Conservation (phyloP, 805 yeast species). For the Kregervanrija delftensis region DNA sequence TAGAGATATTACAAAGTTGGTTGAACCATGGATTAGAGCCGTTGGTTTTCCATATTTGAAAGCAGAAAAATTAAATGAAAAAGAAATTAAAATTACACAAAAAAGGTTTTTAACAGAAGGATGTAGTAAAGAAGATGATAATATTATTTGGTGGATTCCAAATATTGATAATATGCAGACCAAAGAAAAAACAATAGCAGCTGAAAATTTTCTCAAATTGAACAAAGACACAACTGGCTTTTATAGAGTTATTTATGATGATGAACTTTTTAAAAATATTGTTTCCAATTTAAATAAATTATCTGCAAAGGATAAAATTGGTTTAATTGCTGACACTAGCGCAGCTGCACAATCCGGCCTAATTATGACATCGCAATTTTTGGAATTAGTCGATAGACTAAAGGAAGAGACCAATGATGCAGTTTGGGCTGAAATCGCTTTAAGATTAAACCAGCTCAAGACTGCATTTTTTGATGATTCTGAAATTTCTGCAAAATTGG, state of each 20-base stretch:
- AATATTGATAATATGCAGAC: constrained; percentile 23
- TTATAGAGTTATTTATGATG: constrained; percentile 48
- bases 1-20: constrained; percentile 47
- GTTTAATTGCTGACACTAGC: constrained; percentile 46
- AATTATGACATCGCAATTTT: constrained; percentile 34
- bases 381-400: constrained; percentile 33
- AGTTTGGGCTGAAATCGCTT: constrained; percentile 50
- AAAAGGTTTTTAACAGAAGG: constrained; percentile 58
- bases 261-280: constrained; percentile 32
- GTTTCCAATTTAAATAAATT: constrained; percentile 33
- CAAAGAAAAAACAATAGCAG: constrained; percentile 14
- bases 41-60: constrained; percentile 68
- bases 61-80: constrained; percentile 34
- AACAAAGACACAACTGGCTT: constrained; percentile 47
- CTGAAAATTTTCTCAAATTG: constrained; percentile 31
- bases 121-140: constrained; percentile 48
- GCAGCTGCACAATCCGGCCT: constrained; percentile 44
- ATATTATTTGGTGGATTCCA: constrained; percentile 55
- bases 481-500: constrained; percentile 22
- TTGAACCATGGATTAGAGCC: constrained; percentile 67
- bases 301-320: constrained; percentile 44
- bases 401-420: constrained; percentile 33
- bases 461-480: constrained; percentile 32
- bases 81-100: constrained; percentile 41
- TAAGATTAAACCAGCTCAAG: constrained; percentile 31